Evolutionary conservation across 2,329 filamentous ascomycete genomes (phyloP).

Genomic region (Fusarium anthophilum): DNA sequence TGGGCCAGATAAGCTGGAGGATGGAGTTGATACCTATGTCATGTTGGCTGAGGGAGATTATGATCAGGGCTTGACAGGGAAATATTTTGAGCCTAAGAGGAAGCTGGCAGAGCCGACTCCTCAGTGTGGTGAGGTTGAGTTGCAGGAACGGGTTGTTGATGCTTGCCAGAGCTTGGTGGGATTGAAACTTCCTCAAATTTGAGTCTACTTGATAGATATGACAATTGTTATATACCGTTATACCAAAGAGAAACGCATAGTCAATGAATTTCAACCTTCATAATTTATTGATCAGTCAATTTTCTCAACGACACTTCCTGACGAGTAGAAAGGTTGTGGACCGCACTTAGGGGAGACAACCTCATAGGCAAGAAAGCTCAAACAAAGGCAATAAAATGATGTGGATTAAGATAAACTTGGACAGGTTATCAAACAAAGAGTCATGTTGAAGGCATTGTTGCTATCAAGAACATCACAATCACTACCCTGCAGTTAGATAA

Average conservation of each 20-base stretch:
- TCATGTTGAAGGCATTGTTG: background rate
- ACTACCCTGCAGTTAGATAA: background rate
- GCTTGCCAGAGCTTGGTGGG: constrained; percentile 24
- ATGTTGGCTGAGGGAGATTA: constrained; percentile 34
- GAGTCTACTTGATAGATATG: accelerated
- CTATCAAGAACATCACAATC: accelerated
- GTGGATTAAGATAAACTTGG: accelerated
- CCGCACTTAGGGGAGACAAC: too few species aligned
- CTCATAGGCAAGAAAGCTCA: too few species aligned
- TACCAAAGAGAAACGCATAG: too few species aligned
- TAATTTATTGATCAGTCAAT: too few species aligned
- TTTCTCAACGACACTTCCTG: too few species aligned
- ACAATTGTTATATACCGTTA: accelerated
- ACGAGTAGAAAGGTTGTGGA: too few species aligned
- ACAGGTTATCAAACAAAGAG: too few species aligned
- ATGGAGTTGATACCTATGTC: constrained; percentile 30
- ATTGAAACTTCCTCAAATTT: background rate
- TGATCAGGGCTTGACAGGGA: constrained; percentile 24
- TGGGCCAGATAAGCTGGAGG: constrained; percentile 27
- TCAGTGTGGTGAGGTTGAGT: background rate
- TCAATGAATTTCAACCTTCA: too few species aligned
- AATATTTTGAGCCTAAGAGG: constrained; percentile 32
- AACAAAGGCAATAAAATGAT: accelerated
- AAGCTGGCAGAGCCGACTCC: constrained; percentile 7
- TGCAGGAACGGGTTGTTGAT: constrained; percentile 23